Evolutionary conservation across 2,329 filamentous ascomycete species (phyloP).

Genomic region (Hymenoscyphus albidus): DNA sequence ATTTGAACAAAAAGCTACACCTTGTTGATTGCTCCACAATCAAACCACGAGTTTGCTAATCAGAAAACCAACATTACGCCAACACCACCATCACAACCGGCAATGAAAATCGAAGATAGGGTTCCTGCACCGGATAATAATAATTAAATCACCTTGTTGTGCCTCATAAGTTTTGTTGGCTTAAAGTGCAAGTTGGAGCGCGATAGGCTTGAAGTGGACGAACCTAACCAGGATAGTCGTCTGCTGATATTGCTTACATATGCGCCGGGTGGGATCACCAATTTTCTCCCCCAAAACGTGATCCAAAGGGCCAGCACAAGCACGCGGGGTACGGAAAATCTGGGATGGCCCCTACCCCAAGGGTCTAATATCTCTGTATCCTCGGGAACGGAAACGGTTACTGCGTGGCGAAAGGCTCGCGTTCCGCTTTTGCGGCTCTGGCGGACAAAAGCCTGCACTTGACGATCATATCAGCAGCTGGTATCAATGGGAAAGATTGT

Average conservation of each 20-base stretch:
- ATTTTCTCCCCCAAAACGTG: background rate
- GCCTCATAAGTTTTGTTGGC: background rate
- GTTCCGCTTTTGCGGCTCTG: slow-evolving; percentile 5
- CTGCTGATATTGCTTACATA: slow-evolving; percentile 6
- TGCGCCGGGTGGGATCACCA: background rate
- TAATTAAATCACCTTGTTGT: background rate
- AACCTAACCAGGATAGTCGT: background rate
- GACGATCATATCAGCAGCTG: slow-evolving; percentile 6
- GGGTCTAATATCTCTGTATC: background rate
- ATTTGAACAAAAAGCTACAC: background rate
- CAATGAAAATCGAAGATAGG: background rate
- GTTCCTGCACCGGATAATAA: background rate
- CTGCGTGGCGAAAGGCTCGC: background rate
- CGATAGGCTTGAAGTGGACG: slow-evolving; percentile 1
- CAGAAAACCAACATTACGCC: slow-evolving; percentile 1
- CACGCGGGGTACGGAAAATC: background rate
- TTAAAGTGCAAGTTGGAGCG: background rate
- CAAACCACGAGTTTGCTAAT: background rate
- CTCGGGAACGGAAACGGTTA: background rate
- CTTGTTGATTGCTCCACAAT: background rate
- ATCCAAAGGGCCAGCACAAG: background rate
- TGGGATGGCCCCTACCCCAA: background rate
- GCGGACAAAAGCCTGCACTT: background rate
- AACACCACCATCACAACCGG: slow-evolving; percentile 2
- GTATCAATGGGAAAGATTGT: background rate